Conservation (phyloP, 2,329 filamentous ascomycete species). For the Xylaria sp. region DNA sequence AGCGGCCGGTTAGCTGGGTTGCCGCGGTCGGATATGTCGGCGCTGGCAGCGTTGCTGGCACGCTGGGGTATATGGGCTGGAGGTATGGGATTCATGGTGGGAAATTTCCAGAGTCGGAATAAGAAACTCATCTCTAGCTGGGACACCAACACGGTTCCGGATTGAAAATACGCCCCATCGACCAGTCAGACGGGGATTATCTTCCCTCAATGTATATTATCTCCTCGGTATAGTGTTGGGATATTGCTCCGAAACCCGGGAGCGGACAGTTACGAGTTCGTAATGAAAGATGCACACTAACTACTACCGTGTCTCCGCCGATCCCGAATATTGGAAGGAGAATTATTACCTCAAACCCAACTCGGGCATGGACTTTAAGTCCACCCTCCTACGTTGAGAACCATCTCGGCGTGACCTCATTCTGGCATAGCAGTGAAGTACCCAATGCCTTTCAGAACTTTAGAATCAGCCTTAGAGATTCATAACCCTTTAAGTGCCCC, state of each 20-base stretch:
- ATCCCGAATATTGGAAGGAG: slow-evolving; percentile 8
- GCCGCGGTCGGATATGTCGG: slow-evolving; percentile 58
- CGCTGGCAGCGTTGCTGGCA: slow-evolving; percentile 61
- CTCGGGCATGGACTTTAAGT: slow-evolving; percentile 26
- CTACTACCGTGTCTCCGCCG: slow-evolving; percentile 10
- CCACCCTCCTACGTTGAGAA: slow-evolving; percentile 15
- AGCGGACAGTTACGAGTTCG: slow-evolving; percentile 9
- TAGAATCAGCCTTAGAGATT: neutral
- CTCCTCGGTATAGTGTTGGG: slow-evolving; percentile 27
- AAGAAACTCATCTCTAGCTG: no score
- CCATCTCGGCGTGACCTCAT: slow-evolving; percentile 9
- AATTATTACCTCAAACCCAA: slow-evolving; percentile 4
- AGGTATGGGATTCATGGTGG: slow-evolving; percentile 61
- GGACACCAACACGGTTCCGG: neutral
- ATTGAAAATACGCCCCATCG: neutral
- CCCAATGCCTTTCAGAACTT: slow-evolving; percentile 15
- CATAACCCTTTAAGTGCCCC: no score
- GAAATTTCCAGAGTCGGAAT: slow-evolving; percentile 48
- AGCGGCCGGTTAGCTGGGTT: slow-evolving; percentile 51
- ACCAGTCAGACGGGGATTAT: neutral
- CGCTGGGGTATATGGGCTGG: slow-evolving; percentile 61
- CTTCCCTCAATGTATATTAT: no score
- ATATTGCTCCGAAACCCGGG: slow-evolving; percentile 15
- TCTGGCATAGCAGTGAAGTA: slow-evolving; percentile 19
- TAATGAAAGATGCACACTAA: slow-evolving; percentile 23